Conservation (phyloP, 2,329 filamentous ascomycete genomes). For the Metarhizium brunneum region DNA sequence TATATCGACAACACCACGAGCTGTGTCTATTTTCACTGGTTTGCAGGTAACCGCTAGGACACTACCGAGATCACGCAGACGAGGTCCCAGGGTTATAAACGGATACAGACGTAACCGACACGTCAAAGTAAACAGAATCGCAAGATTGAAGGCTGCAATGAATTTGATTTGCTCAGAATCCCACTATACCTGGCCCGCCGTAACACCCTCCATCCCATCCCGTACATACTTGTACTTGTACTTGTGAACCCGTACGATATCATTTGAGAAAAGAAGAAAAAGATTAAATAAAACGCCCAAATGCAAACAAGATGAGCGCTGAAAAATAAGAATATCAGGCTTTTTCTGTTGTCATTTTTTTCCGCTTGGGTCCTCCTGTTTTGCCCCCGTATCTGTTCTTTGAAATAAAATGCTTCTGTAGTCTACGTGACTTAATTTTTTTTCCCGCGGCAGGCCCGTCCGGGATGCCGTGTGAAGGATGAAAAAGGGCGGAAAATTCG, state of each 20-base stretch:
- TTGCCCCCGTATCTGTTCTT: neutral
- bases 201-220: neutral
- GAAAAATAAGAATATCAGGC: neutral
- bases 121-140: too few species aligned
- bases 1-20: too few species aligned
- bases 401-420: neutral
- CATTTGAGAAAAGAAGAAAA: neutral
- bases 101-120: too few species aligned
- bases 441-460: neutral
- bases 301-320: neutral
- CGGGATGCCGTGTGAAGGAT: neutral
- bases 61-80: too few species aligned
- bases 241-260: neutral
- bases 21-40: too few species aligned
- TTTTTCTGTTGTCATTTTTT: neutral
- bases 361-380: neutral
- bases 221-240: neutral
- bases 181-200: neutral
- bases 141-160: neutral
- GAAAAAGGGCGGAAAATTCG: neutral
- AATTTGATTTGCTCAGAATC: neutral
- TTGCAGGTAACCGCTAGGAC: too few species aligned
- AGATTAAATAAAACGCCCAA: neutral
- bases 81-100: too few species aligned
- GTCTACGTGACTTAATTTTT: neutral